These are phyloP conservation scores for Eruca vesicaria DNA, from an alignment of 441 rosid species.

Conservation along the genomic window DNA sequence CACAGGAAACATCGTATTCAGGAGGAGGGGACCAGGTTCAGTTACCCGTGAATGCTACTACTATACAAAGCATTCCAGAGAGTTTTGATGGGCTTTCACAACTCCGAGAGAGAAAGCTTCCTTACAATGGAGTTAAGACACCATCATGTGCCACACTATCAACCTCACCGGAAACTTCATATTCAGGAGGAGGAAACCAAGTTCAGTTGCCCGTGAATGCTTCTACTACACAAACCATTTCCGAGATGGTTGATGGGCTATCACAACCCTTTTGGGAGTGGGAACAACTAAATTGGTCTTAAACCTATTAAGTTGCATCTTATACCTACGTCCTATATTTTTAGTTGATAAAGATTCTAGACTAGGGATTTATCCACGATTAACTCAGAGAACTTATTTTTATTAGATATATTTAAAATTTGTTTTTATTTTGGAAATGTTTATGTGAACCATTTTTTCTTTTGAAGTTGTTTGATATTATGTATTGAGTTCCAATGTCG, in stretches of 20 bases:
- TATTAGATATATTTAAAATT: background rate
- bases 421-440: background rate
- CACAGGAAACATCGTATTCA: constrained; percentile 43
- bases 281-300: constrained; percentile 38
- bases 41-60: background rate
- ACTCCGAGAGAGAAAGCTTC: constrained; percentile 12
- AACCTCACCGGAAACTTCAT: constrained; percentile 44
- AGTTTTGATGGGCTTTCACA: constrained; percentile 30
- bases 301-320: background rate
- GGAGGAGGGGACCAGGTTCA: constrained; percentile 38
- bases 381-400: background rate
- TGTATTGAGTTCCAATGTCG: background rate
- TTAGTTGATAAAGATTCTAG: background rate
- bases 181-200: constrained; percentile 38
- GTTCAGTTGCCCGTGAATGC: background rate
- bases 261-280: constrained; percentile 50
- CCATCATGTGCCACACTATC: constrained; percentile 34
- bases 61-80: constrained; percentile 20
- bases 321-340: background rate
- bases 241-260: constrained; percentile 35
- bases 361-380: background rate
- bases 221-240: constrained; percentile 14
- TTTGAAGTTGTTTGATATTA: background rate
- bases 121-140: constrained; percentile 21
- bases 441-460: background rate